phyloP scores from a whole-genome alignment of 345 rosid species.

The Lepidium sativum region DNA sequence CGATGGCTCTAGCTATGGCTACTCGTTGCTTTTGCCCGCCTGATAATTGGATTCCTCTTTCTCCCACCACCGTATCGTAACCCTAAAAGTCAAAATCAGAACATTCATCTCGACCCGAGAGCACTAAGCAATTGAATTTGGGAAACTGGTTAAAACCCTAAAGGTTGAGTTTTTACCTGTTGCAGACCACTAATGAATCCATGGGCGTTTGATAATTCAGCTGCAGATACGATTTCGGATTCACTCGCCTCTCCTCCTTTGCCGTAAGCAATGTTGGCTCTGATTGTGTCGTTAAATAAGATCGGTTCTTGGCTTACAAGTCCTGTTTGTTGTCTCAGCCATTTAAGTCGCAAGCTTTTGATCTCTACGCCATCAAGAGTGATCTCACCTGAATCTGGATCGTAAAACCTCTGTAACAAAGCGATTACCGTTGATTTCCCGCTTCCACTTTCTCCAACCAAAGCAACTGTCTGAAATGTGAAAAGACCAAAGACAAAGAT shows the following conservation, averaged over 20 bases:
- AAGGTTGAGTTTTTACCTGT: conserved; percentile 38
- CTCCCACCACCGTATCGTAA: conserved; percentile 59
- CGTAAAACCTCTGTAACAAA: conserved; percentile 68
- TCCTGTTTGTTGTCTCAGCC: conserved; percentile 83
- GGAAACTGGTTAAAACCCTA: background rate
- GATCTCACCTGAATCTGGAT: conserved; percentile 67
- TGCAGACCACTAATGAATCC: conserved; percentile 65
- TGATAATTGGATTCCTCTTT: conserved; percentile 58
- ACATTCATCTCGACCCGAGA: conserved; percentile 27
- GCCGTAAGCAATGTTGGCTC: conserved; percentile 77
- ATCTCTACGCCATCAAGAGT: conserved; percentile 67
- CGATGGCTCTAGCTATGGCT: conserved; percentile 74
- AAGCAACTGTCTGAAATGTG: conserved; percentile 56
- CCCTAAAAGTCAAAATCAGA: conserved; percentile 31
- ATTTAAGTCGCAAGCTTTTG: conserved; percentile 42
- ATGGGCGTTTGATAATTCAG: conserved; percentile 76
- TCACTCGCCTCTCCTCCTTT: conserved; percentile 63
- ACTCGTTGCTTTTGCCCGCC: conserved; percentile 78
- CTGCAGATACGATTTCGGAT: conserved; percentile 64
- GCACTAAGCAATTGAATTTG: conserved; percentile 26
- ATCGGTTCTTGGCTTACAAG: conserved; percentile 81
- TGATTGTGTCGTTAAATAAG: conserved; percentile 61
- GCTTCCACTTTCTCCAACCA: conserved; percentile 87
- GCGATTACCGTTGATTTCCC: conserved; percentile 82
- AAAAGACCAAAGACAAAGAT: background rate